These are phyloP conservation scores for Macrophomina pseudophaseolina DNA, from an alignment of 2,329 filamentous ascomycete genomes.

Conservation along the genomic window DNA sequence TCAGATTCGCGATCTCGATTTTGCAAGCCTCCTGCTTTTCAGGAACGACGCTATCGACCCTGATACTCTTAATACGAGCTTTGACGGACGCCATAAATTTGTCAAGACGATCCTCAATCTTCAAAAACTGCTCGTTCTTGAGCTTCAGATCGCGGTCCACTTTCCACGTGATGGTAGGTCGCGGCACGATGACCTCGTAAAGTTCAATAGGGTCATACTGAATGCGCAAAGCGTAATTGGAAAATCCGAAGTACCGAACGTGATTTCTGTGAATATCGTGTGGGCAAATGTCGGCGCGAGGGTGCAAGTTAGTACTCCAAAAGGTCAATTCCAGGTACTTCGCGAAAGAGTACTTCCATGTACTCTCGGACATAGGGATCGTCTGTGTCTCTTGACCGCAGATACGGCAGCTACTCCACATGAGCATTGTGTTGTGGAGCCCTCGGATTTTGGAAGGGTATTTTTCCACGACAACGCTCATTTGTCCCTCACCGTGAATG, in stretches of 20 bases:
- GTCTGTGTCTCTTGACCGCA: conserved; percentile 90
- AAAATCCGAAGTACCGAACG: conserved; percentile 88
- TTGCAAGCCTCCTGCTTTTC: conserved; percentile 85
- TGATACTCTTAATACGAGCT: conserved; percentile 82
- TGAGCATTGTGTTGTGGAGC: conserved; percentile 77
- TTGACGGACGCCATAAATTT: conserved; percentile 89
- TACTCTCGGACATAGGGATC: conserved; percentile 88
- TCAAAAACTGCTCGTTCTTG: conserved; percentile 88
- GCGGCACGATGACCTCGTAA: conserved; percentile 91
- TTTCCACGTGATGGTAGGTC: conserved; percentile 93
- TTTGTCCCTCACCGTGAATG: conserved; percentile 91
- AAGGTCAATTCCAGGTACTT: conserved; percentile 98
- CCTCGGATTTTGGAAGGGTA: conserved; percentile 69
- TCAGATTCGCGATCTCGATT: conserved; percentile 77
- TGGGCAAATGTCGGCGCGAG: conserved; percentile 75
- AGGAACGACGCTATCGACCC: conserved; percentile 85
- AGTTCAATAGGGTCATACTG: conserved; percentile 93
- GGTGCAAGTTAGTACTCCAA: conserved; percentile 84
- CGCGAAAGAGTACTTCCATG: conserved; percentile 97
- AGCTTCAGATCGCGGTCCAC: conserved; percentile 91
- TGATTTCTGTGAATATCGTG: conserved; percentile 95
- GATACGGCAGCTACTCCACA: conserved; percentile 97
- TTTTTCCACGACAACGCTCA: conserved; percentile 87
- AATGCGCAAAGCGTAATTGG: conserved; percentile 82
- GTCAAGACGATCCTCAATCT: conserved; percentile 79